Base-by-base conservation (phyloP, 2,329 filamentous ascomycete genomes). In the Tolypocladium paradoxum region DNA sequence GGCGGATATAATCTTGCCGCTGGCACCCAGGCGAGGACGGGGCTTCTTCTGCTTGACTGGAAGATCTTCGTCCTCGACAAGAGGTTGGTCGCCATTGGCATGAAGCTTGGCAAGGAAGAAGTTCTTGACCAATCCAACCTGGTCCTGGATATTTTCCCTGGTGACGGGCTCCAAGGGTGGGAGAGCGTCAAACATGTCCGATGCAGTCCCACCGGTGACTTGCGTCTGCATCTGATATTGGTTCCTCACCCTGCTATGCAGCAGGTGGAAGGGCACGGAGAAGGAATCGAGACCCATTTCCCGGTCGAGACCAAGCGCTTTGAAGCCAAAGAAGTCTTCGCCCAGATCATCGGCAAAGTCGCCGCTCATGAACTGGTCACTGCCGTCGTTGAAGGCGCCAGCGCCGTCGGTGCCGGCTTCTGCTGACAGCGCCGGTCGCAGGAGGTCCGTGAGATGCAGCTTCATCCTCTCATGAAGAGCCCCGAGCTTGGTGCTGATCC, bases 301-400 rank as follows among this genome's bases (percentile, higher is more conserved):
- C 61, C 84, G 86, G 63, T 96, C 90, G 54, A 99, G 79, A 45
- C 93, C 93, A 47, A 99, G 81, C 55, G 95, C 91, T 66, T 90
- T 91, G 80, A 99, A 97, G 31, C 93, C 93, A 64, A 99, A 99
- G 79, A 96, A 99, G 72, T 99, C 93, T 74, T 99, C 93, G 56
- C 91, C 92, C 14, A 99, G 87, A 61, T 99, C 93, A 67, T 96
- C 93, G 0, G 93, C 93, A 67, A 99, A 99, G 69, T 99, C 93
- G 56, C 93, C 93, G 47, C 88, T 90, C 48, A 96, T 85, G 61
- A 97, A 99, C 66, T 97, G 93, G 58, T 99, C 93, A 68, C 90
- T 96, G 58, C 91, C 92, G 62, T 99, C 93, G 57, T 95, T 90
- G 76, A 99, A 99, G 7, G 90, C 88, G 53, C 87, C 88, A 5